phyloP scores from a whole-genome alignment of 2,329 filamentous ascomycete species.

The Fusarium proliferatum region DNA sequence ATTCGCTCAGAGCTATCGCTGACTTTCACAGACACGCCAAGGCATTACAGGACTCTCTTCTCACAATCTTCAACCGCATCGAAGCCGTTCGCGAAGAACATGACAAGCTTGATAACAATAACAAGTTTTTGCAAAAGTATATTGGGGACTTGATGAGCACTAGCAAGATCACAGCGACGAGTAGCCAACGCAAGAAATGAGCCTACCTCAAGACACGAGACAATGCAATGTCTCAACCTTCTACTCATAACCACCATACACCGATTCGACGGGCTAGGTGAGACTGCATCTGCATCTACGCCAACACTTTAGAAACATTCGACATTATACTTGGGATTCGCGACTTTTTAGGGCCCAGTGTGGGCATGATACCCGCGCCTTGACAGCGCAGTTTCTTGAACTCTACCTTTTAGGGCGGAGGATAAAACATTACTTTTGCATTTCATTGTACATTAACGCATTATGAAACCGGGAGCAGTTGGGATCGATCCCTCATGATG shows the following conservation, averaged over 20 bases:
- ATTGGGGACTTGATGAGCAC: constrained; percentile 95
- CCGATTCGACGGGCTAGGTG: constrained; percentile 17
- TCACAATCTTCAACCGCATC: constrained; percentile 91
- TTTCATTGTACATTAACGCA: constrained; percentile 45
- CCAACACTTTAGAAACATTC: constrained; percentile 25
- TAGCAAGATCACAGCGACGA: constrained; percentile 75
- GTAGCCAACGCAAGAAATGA: constrained; percentile 66
- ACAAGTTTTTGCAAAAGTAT: constrained; percentile 97
- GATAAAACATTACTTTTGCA: constrained; percentile 22
- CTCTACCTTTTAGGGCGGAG: constrained; percentile 17
- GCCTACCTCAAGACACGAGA: background rate
- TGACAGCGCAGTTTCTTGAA: constrained; percentile 38
- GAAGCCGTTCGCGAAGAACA: constrained; percentile 95
- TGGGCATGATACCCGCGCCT: constrained; percentile 49
- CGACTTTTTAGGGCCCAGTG: constrained; percentile 38
- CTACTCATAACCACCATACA: constrained; percentile 1
- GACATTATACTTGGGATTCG: constrained; percentile 33
- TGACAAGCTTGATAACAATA: constrained; percentile 95
- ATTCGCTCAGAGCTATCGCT: constrained; percentile 11
- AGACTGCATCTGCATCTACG: constrained; percentile 11
- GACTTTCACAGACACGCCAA: constrained; percentile 78
- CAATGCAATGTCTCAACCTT: background rate
- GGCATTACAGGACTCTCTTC: constrained; percentile 86
- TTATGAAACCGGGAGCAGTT: constrained; percentile 39
- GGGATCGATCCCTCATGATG: constrained; percentile 28